Base-by-base conservation (phyloP, 805 yeast genomes). In the Saccharomycopsis schoenii region DNA sequence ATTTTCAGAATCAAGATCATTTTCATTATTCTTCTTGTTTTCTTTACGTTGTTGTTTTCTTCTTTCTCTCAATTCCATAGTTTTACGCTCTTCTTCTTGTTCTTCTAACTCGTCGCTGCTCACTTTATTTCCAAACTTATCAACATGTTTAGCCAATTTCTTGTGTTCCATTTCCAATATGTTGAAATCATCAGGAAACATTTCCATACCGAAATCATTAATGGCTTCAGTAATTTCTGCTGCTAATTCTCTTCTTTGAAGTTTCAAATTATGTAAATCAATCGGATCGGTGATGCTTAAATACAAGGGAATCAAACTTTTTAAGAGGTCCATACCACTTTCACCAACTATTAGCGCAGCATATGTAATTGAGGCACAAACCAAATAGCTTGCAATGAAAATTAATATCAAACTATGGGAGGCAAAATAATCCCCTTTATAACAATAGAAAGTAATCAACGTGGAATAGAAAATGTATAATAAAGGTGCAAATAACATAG, bases 331-430 rank as follows among this genome's bases (percentile, higher is more conserved):
- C 82, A 88, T 77, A 19, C 98, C 97, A 62, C 84, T 84, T 71
- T 93, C 99, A 59, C 98, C 97, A 47, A 92, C 83, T 41, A 87
- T 79, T 66, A 93, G 79, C 3, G 97, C 96, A 25, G 96, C 83
- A 70, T 88, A 93, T 0, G 97, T 88, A 15, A 90, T 82, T n/a
- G 78, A 82, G 2, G 92, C 87, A 55, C 85, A 74, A 4, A 83
- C 65, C 63, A 84, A 80, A 55, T 84, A 75, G 69, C 81, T 78
- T 52, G 81, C 66, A 62, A 81, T 74, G 21, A 85, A 73, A 59
- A 59, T 39, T 60, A 62, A 58, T 43, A 65, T 36, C 59, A 66
- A 67, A 69, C 61, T 59, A 77, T 51, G 21, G 40, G 55, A 47
- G 2, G 42, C 80, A 42, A 80, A 70, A 60, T 76, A 69, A 10